Base-by-base conservation (phyloP, 2,329 filamentous ascomycete genomes). In the Fusarium annulatum region DNA sequence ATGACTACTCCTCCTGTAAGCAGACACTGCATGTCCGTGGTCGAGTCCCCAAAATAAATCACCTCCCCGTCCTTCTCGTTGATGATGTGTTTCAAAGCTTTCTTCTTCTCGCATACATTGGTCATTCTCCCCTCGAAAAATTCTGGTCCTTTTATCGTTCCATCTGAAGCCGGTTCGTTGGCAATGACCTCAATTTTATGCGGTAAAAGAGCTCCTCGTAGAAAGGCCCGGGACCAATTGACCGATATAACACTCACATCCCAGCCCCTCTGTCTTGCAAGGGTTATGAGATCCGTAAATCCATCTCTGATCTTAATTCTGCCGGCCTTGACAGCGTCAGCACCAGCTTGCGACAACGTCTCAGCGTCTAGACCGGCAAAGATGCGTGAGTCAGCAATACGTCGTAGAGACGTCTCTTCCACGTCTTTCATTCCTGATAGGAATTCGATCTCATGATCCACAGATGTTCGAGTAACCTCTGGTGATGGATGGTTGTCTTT, bases 1-100 rank as follows among this genome's bases (percentile, higher is more conserved):
- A 90, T 82, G 46, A 87, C 84, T 28, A 89, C 79, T 8, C 88
- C 88, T 10, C 81, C 79, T 28, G 79, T 76, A 8, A 88, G 72
- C 42, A 90, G 78, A 66, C 88, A 90, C 75, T 86, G 85, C 63
- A 90, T 78, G 76, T 90, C 88, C 4, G 88, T 90, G 4, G 84
- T 84, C 34, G 88, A 89, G 77, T 90, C 88, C 12, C 88, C 88
- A 77, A 89, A 85, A 79, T 90, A 90, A n/a, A 88, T 77, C n/a
- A 82, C 75, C 62, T 72, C 62, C 3, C 64, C 71, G 9, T 76
- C 71, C 18, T 61, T 58, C 18, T 75, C 75, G 11, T 61, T 61
- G 38, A 51, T 68, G 38, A 84, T 71, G 11, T 79, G 74, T n/a
- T 77, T 61, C 65, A 88, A 74, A 6, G 82, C 85, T 16, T 80